Evolutionary conservation across 306 rosid genomes (phyloP).

Genomic region (Inga laurina): DNA sequence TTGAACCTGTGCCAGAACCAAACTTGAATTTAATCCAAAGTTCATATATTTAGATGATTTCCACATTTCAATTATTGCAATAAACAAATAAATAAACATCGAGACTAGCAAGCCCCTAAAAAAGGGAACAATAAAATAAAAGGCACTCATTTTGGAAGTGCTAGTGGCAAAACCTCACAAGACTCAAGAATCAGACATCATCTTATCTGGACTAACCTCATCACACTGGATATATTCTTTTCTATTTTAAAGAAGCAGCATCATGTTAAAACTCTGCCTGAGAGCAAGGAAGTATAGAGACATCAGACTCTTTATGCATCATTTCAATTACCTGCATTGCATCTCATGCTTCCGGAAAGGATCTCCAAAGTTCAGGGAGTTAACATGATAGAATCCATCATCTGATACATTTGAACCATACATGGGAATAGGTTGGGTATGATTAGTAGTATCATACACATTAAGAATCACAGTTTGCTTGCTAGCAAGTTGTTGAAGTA

Average conservation of each 20-base stretch:
- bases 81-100: not conserved
- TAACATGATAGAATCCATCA: slow-evolving; percentile 61
- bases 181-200: not conserved
- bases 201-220: not conserved
- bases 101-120: not conserved
- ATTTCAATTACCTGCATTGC: slow-evolving; percentile 77
- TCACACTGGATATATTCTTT: not conserved
- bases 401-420: slow-evolving; percentile 76
- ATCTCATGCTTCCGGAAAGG: slow-evolving; percentile 95
- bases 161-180: slow-evolving; percentile 12
- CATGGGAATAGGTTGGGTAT: slow-evolving; percentile 79
- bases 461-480: slow-evolving; percentile 88
- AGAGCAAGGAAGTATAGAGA: not conserved
- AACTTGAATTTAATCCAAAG: slow-evolving; percentile 27
- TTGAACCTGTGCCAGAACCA: slow-evolving; percentile 71
- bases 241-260: not conserved
- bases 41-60: not conserved
- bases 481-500: slow-evolving; percentile 97
- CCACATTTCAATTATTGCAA: slow-evolving; percentile 18
- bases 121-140: not conserved
- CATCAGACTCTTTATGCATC: slow-evolving; percentile 1
- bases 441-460: slow-evolving; percentile 89
- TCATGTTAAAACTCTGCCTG: not conserved
- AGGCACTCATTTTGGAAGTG: not conserved
- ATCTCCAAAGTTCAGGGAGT: slow-evolving; percentile 89